Percentiles rank a stretch among this genome's conserved stretches.
Conservation (phyloP, 2,329 filamentous ascomycete genomes). For the Diplocarpon mali region DNA sequence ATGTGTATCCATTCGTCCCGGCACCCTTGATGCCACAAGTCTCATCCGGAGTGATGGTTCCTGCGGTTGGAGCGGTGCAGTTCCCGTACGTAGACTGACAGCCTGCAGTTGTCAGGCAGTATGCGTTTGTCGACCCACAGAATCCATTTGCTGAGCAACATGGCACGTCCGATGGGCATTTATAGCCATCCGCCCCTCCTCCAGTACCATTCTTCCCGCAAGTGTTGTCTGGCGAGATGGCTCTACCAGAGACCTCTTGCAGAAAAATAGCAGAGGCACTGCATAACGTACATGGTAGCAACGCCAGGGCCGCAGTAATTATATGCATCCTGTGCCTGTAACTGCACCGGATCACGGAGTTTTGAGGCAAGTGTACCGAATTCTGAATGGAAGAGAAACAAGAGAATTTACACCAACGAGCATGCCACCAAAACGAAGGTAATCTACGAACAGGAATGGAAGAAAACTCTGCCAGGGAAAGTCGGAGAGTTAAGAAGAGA, state of each 20-base stretch:
- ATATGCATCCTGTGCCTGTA: too few relatives aligned
- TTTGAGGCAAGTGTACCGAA: too few relatives aligned
- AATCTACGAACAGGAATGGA: too few relatives aligned
- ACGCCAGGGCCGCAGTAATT: too few relatives aligned
- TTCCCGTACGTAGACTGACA: conserved; percentile 20
- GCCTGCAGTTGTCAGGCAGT: conserved; percentile 23
- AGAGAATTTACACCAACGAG: too few relatives aligned
- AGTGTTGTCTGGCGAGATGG: conserved; percentile 18
- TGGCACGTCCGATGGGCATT: conserved; percentile 13
- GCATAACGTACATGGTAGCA: too few relatives aligned
- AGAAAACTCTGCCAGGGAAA: too few relatives aligned
- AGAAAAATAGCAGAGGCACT: conserved; percentile 4
- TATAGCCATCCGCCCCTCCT: conserved; percentile 12
- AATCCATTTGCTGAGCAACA: conserved; percentile 28
- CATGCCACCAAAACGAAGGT: too few relatives aligned
- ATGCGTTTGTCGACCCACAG: conserved; percentile 24
- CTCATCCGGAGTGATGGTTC: conserved; percentile 6
- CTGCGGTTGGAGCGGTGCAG: conserved; percentile 8
- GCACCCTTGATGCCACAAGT: conserved; percentile 8
- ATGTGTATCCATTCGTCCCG: conserved; percentile 17
- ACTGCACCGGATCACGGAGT: too few relatives aligned
- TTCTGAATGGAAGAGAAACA: too few relatives aligned
- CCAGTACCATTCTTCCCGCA: conserved; percentile 15
- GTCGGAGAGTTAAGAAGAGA: too few relatives aligned
- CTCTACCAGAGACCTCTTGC: conserved; percentile 1